Evolutionary conservation across 108 stramenopile species (phyloP), one percentile per base, ranked within the genome.

Genomic region (Schizochytrium sp.): DNA sequence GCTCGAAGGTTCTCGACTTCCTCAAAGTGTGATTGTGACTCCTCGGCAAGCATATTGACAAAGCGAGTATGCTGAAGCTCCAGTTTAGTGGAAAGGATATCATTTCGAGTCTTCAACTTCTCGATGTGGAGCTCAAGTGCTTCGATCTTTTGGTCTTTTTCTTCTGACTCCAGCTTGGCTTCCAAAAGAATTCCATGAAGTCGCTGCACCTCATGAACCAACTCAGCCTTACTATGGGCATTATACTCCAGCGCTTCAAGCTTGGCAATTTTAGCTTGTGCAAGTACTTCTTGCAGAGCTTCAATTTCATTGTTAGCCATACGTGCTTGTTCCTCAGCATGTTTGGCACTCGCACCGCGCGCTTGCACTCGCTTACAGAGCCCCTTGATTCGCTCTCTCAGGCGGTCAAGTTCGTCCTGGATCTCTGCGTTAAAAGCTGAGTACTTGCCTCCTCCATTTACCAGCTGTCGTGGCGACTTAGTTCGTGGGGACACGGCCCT

Each of bases 131-230:
- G 64, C 64, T 28, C 12, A 42, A 83, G 76, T 38, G 19, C 53
- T 55, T 83, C 76, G 10, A 83, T 3, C 1, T 40, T 17, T 38
- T 38, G 47, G 47, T 55, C 76, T 53, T 83, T 83, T 10, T 83
- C 76, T 5, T 83, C 76, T 1, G 53, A 49, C 13, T 83, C 76
- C 45, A 83, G 50, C 76, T 83, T 83, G 76, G 76, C 76, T 42
- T 83, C 76, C 50, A 2, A 53, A 5, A 83, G 76, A 40, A 83
- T 83, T 13, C 76, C 76, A 55, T 55, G 50, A 7, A 83, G 47
- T 7, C 76, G 47, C 28, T 83, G 49, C 50, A 83, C 28, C 28
- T 83, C 76, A 42, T 42, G 50, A 40, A 83, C 76, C 12, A 83
- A 28, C 76, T 83, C 76, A 13, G 53, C 76, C 15, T 55, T 49